Base-by-base conservation (phyloP, 1,139 yeast species). In the Candida glucosophila region DNA sequence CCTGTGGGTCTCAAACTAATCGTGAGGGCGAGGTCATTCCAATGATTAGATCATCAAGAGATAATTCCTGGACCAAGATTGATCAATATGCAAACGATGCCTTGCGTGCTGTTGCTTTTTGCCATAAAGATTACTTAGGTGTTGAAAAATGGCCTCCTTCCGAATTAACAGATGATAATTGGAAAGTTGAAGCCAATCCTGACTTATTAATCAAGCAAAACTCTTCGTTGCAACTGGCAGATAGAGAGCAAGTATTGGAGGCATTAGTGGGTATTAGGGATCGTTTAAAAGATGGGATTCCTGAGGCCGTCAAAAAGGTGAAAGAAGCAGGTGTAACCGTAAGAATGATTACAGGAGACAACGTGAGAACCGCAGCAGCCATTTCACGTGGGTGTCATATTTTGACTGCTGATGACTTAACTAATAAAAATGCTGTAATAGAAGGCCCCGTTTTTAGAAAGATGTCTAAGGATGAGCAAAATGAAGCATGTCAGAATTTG, bases 341-440 rank as follows among this genome's bases (percentile, higher is more conserved):
- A 15, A 71, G 96, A 42, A 90, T 90, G 98, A 96, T 90, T 26
- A 90, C 98, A 14, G 98, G 98, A 52, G 98, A 90, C 52, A 88
- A 88, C 47, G 50, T 88, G 33, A 61, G 73, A 26, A 90, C 98
- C 5, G 98, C 98, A 5, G 74, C 73, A 40, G 93, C 97, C 1
- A 90, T 90, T 39, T 85, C 96, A 4, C 64, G 67, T 37, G 77
- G 77, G 32, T 92, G 97, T 59, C 83, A 90, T 29, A 90, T 90
- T 31, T 57, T 85, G 27, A 53, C 67, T 6, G 64, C 72, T 1
- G 74, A 70, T 22, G 65, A 63, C 35, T 59, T 59, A 28, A 50
- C 69, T 12, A 68, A 73, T 41, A 71, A 70, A 20, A 61, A 60
- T 24, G 68, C 81, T 10, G 81, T 76, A 33, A 81, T 90, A 90